Percentiles rank a stretch among this genome's conserved stretches.
phyloP scores from a whole-genome alignment of 2,329 filamentous ascomycete species.

The Corinectria fuckeliana region DNA sequence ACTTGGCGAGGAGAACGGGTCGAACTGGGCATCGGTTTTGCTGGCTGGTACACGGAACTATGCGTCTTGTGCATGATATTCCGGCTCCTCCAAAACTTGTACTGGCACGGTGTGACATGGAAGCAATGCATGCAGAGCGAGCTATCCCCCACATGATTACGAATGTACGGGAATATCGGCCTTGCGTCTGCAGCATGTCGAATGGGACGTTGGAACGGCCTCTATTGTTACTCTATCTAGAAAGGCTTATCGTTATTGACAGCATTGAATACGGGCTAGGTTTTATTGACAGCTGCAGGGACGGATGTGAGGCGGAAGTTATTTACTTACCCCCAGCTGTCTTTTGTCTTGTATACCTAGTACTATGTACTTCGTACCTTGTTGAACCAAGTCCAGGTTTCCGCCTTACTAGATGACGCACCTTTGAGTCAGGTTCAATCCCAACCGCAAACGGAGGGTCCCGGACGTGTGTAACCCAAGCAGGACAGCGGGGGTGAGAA shows the following conservation, averaged over 20 bases:
- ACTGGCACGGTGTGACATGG: neutral
- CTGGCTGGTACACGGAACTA: neutral
- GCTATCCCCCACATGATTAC: neutral
- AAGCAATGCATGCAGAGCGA: neutral
- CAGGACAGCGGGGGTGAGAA: no score
- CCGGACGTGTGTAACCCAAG: neutral
- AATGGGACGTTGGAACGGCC: neutral
- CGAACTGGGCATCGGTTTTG: constrained; percentile 14
- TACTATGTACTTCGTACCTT: no score
- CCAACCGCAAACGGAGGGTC: no score
- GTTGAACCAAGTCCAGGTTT: neutral
- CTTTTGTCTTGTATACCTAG: no score
- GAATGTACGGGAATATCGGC: neutral
- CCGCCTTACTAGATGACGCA: neutral
- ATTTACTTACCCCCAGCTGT: neutral
- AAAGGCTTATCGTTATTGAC: neutral
- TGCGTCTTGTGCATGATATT: neutral
- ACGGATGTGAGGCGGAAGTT: neutral
- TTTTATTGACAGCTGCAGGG: neutral
- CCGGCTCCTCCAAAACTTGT: neutral
- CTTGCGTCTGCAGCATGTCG: neutral
- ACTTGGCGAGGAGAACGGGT: neutral
- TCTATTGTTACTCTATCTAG: neutral
- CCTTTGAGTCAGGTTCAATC: neutral
- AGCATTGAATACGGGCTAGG: neutral